Percentiles rank a stretch among this genome's conserved stretches.
These are phyloP conservation scores for Syzygium aqueum DNA, from an alignment of 345 rosid species.

Conservation along the genomic window DNA sequence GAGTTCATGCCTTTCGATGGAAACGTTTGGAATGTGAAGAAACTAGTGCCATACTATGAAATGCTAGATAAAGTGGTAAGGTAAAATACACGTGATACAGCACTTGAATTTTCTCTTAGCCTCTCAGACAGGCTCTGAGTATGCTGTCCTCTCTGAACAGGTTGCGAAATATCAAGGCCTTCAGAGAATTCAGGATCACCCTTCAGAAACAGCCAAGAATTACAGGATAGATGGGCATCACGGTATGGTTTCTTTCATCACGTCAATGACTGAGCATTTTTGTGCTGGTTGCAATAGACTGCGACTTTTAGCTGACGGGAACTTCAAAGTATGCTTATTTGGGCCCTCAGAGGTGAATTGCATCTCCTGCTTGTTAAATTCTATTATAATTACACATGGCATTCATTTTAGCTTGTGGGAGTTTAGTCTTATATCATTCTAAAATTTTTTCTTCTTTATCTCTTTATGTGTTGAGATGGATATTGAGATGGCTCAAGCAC, in stretches of 20 bases:
- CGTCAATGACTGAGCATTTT: conserved; percentile 96
- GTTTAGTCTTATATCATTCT: not conserved
- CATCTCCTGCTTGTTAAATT: not conserved
- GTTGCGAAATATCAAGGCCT: conserved; percentile 33
- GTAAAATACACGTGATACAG: conserved; percentile 31
- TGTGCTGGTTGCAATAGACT: conserved; percentile 97
- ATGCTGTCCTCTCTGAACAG: conserved; percentile 25
- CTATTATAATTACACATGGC: not conserved
- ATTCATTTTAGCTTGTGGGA: not conserved
- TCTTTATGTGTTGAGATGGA: not conserved
- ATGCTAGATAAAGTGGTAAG: conserved; percentile 94
- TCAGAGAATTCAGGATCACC: conserved; percentile 69
- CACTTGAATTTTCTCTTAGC: not conserved
- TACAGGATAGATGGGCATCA: conserved; percentile 70
- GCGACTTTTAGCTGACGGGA: conserved; percentile 95
- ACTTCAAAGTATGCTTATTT: conserved; percentile 97
- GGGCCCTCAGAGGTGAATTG: conserved; percentile 84
- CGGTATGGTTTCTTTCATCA: conserved; percentile 87
- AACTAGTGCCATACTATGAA: conserved; percentile 71
- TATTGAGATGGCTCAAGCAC: not conserved
- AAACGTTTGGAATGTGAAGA: conserved; percentile 91
- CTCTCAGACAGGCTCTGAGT: not conserved
- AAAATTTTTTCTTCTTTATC: not conserved
- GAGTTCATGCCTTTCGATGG: conserved; percentile 99
- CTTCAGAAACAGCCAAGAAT: conserved; percentile 87